phyloP scores from a whole-genome alignment of 306 rosid species.

The Echinosophora koreensis region DNA sequence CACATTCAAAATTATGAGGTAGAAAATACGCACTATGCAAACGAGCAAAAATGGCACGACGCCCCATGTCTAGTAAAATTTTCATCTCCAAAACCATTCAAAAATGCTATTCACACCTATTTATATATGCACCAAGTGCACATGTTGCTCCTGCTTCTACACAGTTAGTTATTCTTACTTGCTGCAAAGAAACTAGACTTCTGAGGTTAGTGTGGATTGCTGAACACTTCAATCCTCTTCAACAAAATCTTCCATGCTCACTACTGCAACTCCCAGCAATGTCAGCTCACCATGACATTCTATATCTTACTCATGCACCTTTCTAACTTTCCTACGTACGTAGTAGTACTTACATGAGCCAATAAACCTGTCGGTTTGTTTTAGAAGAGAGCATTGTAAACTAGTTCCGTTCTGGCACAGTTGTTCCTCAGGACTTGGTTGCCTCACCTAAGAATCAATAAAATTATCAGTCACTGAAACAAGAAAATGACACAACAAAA shows the following conservation, averaged over 20 bases:
- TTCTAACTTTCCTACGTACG: conserved; percentile 47
- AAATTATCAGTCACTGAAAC: conserved; percentile 25
- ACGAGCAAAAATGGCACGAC: background rate
- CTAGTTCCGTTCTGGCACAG: conserved; percentile 41
- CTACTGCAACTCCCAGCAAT: background rate
- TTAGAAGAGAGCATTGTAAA: conserved; percentile 33
- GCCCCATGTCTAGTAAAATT: background rate
- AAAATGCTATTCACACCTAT: background rate
- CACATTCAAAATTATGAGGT: background rate
- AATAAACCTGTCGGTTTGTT: conserved; percentile 9
- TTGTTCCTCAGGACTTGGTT: conserved; percentile 38
- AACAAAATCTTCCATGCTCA: conserved; percentile 35
- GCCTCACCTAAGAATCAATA: conserved; percentile 47
- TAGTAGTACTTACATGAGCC: conserved; percentile 48
- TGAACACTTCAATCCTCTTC: conserved; percentile 25
- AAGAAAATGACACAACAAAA: conserved; percentile 13
- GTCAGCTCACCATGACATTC: conserved; percentile 21
- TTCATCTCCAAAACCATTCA: background rate
- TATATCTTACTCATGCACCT: background rate
- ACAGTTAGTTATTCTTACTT: background rate
- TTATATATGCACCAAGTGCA: background rate
- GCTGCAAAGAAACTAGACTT: background rate
- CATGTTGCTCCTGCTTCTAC: background rate
- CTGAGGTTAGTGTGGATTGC: background rate
- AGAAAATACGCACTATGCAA: background rate